Evolutionary conservation across 2,329 filamentous ascomycete genomes (phyloP).

Genomic region (Trichoderma citrinoviride): DNA sequence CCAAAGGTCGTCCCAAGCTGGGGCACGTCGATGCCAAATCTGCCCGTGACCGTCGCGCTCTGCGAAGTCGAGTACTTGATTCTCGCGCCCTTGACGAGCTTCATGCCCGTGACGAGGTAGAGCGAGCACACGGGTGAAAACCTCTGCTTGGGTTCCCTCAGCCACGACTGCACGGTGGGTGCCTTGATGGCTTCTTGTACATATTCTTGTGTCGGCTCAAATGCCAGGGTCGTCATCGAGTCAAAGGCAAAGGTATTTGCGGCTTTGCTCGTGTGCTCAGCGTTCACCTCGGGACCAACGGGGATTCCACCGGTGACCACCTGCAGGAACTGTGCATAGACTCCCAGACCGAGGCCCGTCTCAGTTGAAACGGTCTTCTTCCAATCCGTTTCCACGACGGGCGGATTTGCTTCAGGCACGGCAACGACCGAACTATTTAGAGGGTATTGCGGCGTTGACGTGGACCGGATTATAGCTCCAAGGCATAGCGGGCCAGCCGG

Average conservation of each 20-base stretch:
- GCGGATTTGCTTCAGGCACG: neutral
- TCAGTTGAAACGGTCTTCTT: neutral
- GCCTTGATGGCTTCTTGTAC: neutral
- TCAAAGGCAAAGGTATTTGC: neutral
- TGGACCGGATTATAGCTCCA: neutral
- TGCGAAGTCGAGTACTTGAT: neutral
- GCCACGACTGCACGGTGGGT: neutral
- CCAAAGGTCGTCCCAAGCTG: neutral
- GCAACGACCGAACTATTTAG: neutral
- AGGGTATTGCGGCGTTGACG: neutral
- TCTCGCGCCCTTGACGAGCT: neutral
- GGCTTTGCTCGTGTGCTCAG: neutral
- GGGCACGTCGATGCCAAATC: neutral
- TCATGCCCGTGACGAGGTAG: constrained; percentile 8
- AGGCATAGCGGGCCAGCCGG: neutral
- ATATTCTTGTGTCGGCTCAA: constrained; percentile 5
- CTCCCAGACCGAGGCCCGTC: neutral
- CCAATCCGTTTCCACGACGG: neutral
- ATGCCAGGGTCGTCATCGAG: neutral
- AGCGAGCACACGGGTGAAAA: neutral
- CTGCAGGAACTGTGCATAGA: constrained; percentile 2
- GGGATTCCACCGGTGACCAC: neutral
- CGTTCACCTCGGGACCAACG: neutral
- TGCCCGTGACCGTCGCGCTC: neutral
- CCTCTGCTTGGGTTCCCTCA: neutral